Base-by-base conservation (phyloP, 176 grass and related monocot genomes). In the Aegilops speltoides region DNA sequence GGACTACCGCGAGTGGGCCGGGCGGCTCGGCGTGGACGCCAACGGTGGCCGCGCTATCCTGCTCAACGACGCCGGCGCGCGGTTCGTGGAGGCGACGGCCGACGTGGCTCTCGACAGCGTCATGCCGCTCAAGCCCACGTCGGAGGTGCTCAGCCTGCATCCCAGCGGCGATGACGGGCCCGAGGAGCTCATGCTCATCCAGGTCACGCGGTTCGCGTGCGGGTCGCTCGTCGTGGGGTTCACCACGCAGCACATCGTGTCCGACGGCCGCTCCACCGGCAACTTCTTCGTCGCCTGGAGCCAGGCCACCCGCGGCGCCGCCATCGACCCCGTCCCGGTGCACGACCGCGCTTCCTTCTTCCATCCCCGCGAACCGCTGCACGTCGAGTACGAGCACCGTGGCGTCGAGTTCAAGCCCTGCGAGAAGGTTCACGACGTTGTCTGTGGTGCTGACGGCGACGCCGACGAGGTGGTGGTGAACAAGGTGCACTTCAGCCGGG, bases 251-350 rank as follows among this genome's bases (percentile, higher is more conserved):
- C 84, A 86, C 64, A 86, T 79, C 22, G 84, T 86, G 0, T 64
- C 84, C 5, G 84, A 86, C 75, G 84, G 84, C 63, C 75, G 84
- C n/a, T 74, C 45, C 31, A 69, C 75, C 31, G 68, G 33, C 46
- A 86, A 86, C 84, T 86, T 86, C 74, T 69, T 86, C 32, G 45
- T 86, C 31, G 84, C 75, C 14, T 86, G 63, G 63, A 78, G 84
- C 75, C 84, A 86, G 84, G 84, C 84, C 75, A 86, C 84, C 45
- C 84, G 84, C 45, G 75, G 84, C 3, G 75, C 23, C 46, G 45
- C 75, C 15, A 8, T 86, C n/a, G 3, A 38, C n/a, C 84, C 84
- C 3, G 31, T 11, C 20, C 84, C 84, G 9, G 84, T 86, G 15
- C 84, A 68, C 31, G 84, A 79, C n/a, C 84, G 84, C 22, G 22